Base-by-base conservation (phyloP, 208 protist genomes). In the Acanthamoeba triangularis region DNA sequence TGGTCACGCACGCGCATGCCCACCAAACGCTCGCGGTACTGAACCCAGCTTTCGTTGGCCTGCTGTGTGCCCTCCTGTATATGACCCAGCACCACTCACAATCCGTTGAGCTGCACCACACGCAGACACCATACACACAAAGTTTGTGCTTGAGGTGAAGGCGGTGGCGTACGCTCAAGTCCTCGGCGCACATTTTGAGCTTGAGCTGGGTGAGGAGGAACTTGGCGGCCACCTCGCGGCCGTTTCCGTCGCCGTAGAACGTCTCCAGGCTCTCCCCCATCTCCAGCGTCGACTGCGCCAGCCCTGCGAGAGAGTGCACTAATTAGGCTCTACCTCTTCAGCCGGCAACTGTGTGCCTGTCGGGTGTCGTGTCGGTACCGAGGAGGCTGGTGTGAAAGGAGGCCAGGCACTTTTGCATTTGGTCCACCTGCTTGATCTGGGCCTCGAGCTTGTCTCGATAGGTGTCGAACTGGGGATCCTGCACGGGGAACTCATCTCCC, bases 201-300 rank as follows among this genome's bases (percentile, higher is more conserved):
- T 88, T 88, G 47, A 88, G 80, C 28, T 88, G 80, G n/a, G 80
- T 63, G 80, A 88, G 80, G 13, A 88, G 5, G n/a, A 63, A 88
- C 49, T 88, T 88, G 52, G 25, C 52, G 30, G 80, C 80, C 30
- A 88, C 44, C 52, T 88, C 80, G 4, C 80, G 23, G 14, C 80
- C 80, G 52, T 63, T 88, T 20, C 49, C 23, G 10, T 88, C 80
- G 2, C 44, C 52, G 49, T 63, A 63, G 80, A 88, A 88, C n/a
- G 47, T 41, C 49, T 88, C 80, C 49, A 88, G 3, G 52, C 80
- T 88, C 47, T 88, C 80, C 6, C 30, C 80, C 30, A 88, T 16
- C 30, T 63, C 80, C 80, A 63, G 20, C 23, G 74, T 49, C 1
- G 74, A 44, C 23, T 44, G 20, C 35, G 74, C 33, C 74, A 82